These are phyloP conservation scores for Verbena officinalis DNA, from an alignment of 257 asterid genomes.

Conservation along the genomic window DNA sequence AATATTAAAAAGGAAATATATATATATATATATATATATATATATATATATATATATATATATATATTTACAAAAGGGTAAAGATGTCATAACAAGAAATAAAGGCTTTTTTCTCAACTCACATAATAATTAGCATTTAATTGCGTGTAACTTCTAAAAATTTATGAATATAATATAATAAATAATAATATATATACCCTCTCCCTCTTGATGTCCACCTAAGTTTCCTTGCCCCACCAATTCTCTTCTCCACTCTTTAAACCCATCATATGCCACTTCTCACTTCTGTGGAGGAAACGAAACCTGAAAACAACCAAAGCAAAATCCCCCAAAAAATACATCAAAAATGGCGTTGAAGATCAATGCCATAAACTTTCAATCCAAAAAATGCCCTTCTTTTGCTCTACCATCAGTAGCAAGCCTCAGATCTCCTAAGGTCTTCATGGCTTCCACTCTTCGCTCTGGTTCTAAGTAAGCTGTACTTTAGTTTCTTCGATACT, in stretches of 20 bases:
- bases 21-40: too few relatives aligned
- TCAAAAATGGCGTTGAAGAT: conserved; percentile 15
- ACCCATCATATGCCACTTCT: conserved; percentile 26
- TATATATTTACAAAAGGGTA: too few relatives aligned
- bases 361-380: conserved; percentile 18
- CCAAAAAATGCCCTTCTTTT: conserved; percentile 1
- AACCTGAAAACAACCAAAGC: too few relatives aligned
- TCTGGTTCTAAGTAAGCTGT: conserved; percentile 56
- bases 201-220: conserved; percentile 4
- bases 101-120: too few relatives aligned
- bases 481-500: background rate
- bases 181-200: background rate
- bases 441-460: conserved; percentile 69
- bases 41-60: too few relatives aligned
- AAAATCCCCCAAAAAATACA: conserved; percentile 11
- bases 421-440: conserved; percentile 61
- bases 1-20: too few relatives aligned
- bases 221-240: conserved; percentile 32
- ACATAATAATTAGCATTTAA: too few relatives aligned
- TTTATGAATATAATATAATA: too few relatives aligned
- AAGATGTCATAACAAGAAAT: too few relatives aligned
- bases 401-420: conserved; percentile 27
- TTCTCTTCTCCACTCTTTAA: conserved; percentile 14
- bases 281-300: conserved; percentile 44
- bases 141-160: too few relatives aligned